Conservation (phyloP, 352 stramenopile species). For the Phytophthora pluvialis region DNA sequence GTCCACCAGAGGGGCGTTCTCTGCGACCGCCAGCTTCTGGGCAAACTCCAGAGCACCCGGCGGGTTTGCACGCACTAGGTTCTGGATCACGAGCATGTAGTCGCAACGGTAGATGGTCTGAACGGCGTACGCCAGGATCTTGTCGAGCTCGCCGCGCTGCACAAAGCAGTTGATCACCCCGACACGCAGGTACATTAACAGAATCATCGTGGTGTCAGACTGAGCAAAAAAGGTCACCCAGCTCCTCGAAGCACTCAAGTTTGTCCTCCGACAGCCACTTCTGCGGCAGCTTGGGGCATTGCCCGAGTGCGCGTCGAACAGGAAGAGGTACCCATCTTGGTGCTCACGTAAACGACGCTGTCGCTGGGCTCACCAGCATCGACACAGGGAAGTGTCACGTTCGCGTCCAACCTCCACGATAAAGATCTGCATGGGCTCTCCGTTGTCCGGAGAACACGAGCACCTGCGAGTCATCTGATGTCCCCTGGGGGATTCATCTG, state of each 20-base stretch:
- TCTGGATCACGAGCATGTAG: conserved; percentile 99
- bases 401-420: conserved; percentile 99
- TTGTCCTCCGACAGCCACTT: conserved; percentile 99
- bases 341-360: conserved; percentile 98
- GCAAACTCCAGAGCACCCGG: conserved; percentile 98
- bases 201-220: conserved; percentile 97
- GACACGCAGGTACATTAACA: conserved; percentile 99
- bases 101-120: conserved; percentile 99
- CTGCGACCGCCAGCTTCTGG: conserved; percentile 97
- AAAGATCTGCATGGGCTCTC: conserved; percentile 89
- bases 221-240: conserved; percentile 97
- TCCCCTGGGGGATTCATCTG: conserved; percentile 95
- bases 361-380: conserved; percentile 93
- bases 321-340: conserved; percentile 99
- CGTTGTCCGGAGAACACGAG: conserved; percentile 85
- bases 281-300: conserved; percentile 99
- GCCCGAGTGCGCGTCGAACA: conserved; percentile 99
- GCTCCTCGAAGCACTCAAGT: conserved; percentile 97
- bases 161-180: conserved; percentile 99
- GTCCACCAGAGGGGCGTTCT: conserved; percentile 96
- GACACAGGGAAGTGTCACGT: conserved; percentile 98
- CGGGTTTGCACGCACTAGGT: conserved; percentile 98
- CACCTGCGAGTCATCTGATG: conserved; percentile 91
- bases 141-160: conserved; percentile 98
- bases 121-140: conserved; percentile 96